Evolutionary conservation across 257 asterid species (phyloP).

Genomic region (Paraleonurus japonicus): DNA sequence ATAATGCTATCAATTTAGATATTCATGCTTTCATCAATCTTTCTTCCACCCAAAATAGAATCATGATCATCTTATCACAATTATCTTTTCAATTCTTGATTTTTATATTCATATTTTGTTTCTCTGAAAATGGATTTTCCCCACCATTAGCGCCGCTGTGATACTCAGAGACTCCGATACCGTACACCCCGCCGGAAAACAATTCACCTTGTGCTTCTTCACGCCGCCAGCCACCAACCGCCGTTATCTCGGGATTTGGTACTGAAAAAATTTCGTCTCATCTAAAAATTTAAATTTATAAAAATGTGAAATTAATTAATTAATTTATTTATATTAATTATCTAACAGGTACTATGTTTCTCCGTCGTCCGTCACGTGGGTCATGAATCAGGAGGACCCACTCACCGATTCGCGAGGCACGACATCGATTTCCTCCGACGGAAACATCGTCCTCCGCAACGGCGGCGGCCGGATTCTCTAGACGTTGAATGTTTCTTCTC

Average conservation of each 20-base stretch:
- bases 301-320: no score
- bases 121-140: not conserved
- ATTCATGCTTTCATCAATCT: not conserved
- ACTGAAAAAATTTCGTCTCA: no score
- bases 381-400: conserved; percentile 53
- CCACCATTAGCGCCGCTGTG: conserved; percentile 28
- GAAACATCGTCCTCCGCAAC: conserved; percentile 40
- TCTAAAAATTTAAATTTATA: no score
- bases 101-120: not conserved
- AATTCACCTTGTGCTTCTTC: conserved; percentile 38
- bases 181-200: conserved; percentile 21
- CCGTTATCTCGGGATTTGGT: conserved; percentile 39
- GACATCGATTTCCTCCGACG: conserved; percentile 37
- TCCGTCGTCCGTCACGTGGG: conserved; percentile 39
- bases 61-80: not conserved
- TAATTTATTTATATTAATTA: no score
- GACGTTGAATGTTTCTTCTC: conserved; percentile 36
- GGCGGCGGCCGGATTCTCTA: conserved; percentile 35
- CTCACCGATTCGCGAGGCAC: conserved; percentile 37
- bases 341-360: conserved; percentile 34
- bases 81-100: not conserved
- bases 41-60: not conserved
- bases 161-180: conserved; percentile 33
- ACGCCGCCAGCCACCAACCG: conserved; percentile 11
- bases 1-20: not conserved